phyloP scores from a whole-genome alignment of 2,329 filamentous ascomycete species.

The Achaetomium macrosporum region DNA sequence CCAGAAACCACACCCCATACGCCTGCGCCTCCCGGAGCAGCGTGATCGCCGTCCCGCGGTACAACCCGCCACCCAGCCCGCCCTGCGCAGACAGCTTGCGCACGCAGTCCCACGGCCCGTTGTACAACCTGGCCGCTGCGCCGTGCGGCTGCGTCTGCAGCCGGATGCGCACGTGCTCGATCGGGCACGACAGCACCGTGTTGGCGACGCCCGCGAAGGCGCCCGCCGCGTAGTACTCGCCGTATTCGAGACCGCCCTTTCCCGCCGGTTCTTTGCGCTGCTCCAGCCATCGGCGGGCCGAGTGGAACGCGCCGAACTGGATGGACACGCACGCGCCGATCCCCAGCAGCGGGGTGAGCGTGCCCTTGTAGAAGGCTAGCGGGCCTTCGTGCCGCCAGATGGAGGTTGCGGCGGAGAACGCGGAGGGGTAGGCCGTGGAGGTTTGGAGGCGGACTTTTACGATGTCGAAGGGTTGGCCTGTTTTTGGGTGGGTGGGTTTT shows the following conservation, averaged over 20 bases:
- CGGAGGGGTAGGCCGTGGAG: conserved; percentile 70
- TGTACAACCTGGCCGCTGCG: conserved; percentile 64
- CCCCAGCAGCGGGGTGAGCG: conserved; percentile 85
- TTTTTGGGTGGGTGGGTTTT: too few species aligned
- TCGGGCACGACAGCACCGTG: conserved; percentile 79
- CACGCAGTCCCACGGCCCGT: conserved; percentile 83
- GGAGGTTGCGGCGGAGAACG: conserved; percentile 70
- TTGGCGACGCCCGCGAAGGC: conserved; percentile 92
- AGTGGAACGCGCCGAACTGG: conserved; percentile 96
- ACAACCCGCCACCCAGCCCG: conserved; percentile 61
- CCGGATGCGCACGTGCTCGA: conserved; percentile 94
- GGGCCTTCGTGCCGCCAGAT: conserved; percentile 88
- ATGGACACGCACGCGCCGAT: conserved; percentile 98
- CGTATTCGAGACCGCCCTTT: conserved; percentile 61
- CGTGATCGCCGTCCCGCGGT: conserved; percentile 83
- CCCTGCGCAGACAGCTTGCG: conserved; percentile 64
- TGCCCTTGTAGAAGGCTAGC: conserved; percentile 96
- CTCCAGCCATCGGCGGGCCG: conserved; percentile 82
- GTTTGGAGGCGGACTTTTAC: conserved; percentile 97
- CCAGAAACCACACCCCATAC: conserved; percentile 91
- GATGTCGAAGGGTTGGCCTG: conserved; percentile 76
- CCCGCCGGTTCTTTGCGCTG: conserved; percentile 57
- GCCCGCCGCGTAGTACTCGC: conserved; percentile 83
- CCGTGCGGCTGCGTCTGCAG: conserved; percentile 96
- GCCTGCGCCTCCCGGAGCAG: conserved; percentile 84